phyloP scores from a whole-genome alignment of 257 asterid species.

The Pogostemon cablin region DNA sequence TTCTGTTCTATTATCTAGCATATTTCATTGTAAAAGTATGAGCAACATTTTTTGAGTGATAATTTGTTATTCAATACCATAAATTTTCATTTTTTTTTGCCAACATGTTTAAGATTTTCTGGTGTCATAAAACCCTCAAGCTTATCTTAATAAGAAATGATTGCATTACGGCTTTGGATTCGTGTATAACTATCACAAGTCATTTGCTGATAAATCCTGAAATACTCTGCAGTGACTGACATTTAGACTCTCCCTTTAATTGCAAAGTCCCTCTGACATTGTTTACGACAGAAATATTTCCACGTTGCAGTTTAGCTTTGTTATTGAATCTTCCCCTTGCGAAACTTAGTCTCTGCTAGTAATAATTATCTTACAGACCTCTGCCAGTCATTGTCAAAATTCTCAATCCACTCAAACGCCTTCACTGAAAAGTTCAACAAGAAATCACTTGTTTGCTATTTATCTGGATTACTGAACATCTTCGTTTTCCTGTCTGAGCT shows the following conservation, averaged over 20 bases:
- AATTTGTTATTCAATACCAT: constrained; percentile 17
- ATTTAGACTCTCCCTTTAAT: constrained; percentile 3
- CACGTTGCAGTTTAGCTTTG: constrained; percentile 12
- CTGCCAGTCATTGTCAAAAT: constrained; percentile 19
- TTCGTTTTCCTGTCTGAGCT: constrained; percentile 6
- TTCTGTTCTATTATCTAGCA: constrained; percentile 18
- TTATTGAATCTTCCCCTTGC: background rate
- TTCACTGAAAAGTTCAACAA: constrained; percentile 19
- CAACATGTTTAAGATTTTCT: constrained; percentile 29
- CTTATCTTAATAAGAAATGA: constrained; percentile 17
- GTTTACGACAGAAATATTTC: constrained; percentile 20
- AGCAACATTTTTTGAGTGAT: constrained; percentile 7
- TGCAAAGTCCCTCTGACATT: constrained; percentile 2
- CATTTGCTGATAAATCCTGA: constrained; percentile 8
- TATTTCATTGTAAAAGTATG: constrained; percentile 20
- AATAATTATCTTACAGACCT: background rate
- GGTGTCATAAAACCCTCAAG: constrained; percentile 10
- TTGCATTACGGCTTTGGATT: constrained; percentile 16
- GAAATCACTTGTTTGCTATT: constrained; percentile 7
- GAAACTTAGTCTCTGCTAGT: constrained; percentile 17
- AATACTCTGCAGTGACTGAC: constrained; percentile 19
- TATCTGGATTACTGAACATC: constrained; percentile 8
- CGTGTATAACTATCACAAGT: constrained; percentile 8
- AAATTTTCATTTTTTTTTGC: constrained; percentile 23
- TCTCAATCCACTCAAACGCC: constrained; percentile 15